Percentiles rank a stretch among this genome's conserved stretches.
phyloP scores from a whole-genome alignment of 192 early-diverging fungal genomes.

The Linnemannia elongata region DNA sequence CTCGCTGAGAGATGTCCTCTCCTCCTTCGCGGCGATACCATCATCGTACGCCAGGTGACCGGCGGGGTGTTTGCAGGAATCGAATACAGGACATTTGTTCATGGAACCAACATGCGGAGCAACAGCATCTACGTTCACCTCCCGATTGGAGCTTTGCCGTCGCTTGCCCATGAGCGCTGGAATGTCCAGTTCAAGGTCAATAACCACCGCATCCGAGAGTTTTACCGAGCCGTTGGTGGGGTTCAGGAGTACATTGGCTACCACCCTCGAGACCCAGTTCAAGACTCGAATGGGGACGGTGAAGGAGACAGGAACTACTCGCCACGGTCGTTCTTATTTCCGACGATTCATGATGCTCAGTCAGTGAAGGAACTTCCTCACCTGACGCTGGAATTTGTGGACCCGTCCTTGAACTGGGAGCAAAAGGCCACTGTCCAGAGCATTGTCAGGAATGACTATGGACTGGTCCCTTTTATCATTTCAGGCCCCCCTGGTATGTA shows the following conservation, averaged over 20 bases:
- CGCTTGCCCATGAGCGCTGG: conserved; percentile 43
- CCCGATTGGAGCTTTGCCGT: conserved; percentile 44
- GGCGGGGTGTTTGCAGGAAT: conserved; percentile 34
- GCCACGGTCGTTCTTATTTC: conserved; percentile 42
- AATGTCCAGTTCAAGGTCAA: conserved; percentile 53
- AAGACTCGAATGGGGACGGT: conserved; percentile 16
- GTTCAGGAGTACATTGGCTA: conserved; percentile 55
- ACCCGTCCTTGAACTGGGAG: conserved; percentile 49
- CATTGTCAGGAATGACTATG: conserved; percentile 52
- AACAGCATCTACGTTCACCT: conserved; percentile 53
- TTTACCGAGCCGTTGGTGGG: conserved; percentile 50
- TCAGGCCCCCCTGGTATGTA: conserved; percentile 50
- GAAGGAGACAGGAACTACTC: conserved; percentile 38
- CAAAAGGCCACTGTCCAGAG: conserved; percentile 52
- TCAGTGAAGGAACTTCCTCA: conserved; percentile 32
- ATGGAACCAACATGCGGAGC: conserved; percentile 50
- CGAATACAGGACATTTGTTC: conserved; percentile 46
- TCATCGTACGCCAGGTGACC: conserved; percentile 44
- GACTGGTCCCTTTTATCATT: conserved; percentile 48
- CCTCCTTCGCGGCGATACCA: conserved; percentile 46
- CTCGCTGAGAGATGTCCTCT: conserved; percentile 47
- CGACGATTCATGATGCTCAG: conserved; percentile 42
- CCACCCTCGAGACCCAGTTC: conserved; percentile 40
- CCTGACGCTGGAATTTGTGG: conserved; percentile 43
- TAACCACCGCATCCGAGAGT: conserved; percentile 41